Conservation (phyloP, 202 grass and related monocot species). For the Digitaria exilis region DNA sequence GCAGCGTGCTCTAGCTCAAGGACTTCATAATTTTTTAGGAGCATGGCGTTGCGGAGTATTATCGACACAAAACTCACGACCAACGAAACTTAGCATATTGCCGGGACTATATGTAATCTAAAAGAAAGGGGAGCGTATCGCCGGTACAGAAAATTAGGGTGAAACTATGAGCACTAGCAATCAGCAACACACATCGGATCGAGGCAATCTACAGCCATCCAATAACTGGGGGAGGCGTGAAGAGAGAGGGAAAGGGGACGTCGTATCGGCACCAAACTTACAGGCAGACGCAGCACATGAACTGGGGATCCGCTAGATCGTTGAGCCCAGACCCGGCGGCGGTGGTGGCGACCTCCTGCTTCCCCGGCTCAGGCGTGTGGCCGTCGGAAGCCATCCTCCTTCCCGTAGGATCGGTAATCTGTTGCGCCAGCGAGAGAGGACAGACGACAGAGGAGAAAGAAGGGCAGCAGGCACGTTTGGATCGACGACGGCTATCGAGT, state of each 20-base stretch:
- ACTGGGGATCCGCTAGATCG: conserved; percentile 42
- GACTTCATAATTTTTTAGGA: background rate
- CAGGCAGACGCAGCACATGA: conserved; percentile 92
- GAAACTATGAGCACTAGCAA: background rate
- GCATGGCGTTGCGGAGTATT: background rate
- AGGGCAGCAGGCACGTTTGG: too few relatives aligned
- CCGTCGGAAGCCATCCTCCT: conserved; percentile 49
- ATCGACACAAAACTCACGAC: background rate
- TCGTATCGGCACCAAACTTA: conserved; percentile 44
- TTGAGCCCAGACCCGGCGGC: conserved; percentile 13
- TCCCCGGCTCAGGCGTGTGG: conserved; percentile 1
- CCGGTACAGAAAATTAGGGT: background rate
- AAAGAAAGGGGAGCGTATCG: too few relatives aligned
- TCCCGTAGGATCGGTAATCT: background rate
- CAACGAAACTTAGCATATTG: background rate
- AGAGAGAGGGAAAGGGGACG: background rate
- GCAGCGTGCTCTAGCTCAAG: background rate
- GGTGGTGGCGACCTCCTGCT: background rate
- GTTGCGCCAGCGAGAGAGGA: background rate
- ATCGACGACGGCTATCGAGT: too few relatives aligned
- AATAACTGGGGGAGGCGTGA: background rate
- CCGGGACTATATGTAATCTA: too few relatives aligned
- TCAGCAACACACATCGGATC: background rate
- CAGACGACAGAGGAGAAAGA: too few relatives aligned
- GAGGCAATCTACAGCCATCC: conserved; percentile 9